Evolutionary conservation across 2,329 filamentous ascomycete species (phyloP), one percentile per base, ranked within the genome.

Genomic region (Fusarium nanum): DNA sequence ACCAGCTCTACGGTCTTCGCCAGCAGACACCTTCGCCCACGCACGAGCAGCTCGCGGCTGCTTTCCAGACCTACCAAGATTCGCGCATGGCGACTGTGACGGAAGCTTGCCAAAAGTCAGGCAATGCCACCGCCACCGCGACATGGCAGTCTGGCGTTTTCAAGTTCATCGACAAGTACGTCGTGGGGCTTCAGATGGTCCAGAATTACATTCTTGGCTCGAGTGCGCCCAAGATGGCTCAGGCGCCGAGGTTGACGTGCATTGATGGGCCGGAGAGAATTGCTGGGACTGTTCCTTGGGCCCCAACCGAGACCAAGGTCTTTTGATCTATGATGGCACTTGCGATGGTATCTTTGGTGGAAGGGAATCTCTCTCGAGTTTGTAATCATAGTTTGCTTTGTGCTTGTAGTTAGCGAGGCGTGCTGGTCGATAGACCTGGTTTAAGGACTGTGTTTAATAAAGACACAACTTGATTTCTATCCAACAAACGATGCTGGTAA

Each of bases 1-100:
- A 80, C 52, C 67, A 70, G 12, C 71, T 80, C 9, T 56, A 73
- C 30, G 37, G 49, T 8, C 27, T 56, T 6, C 28, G 56, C 2
- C 25, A 67, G 14, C 34, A 61, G 11, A 49, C 37, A 0, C 23
- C 14, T 11, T 18, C 14, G 4, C 53, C 50, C 9, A 32, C 47
- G 0, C 28, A 55, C 0, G 6, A 14, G 2, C 45, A 72, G 10
- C 50, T 73, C 2, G 44, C 46, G 2, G 20, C 34, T 1, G 68
- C 71, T 3, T 71, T 73, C 9, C 13, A 67, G 9, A 16, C 49
- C 0, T 73, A 73, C 12, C 71, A 73, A 32, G 23, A 37, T 25
- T 48, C 40, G 7, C 64, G 71, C 3, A 67, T 72, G 52, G 34
- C 42, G 7, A n/a, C 48, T 5, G 71, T 72, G 2, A 44, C 34